phyloP scores from a whole-genome alignment of 371 early-diverging fungal species.

The Mortierella sp. region DNA sequence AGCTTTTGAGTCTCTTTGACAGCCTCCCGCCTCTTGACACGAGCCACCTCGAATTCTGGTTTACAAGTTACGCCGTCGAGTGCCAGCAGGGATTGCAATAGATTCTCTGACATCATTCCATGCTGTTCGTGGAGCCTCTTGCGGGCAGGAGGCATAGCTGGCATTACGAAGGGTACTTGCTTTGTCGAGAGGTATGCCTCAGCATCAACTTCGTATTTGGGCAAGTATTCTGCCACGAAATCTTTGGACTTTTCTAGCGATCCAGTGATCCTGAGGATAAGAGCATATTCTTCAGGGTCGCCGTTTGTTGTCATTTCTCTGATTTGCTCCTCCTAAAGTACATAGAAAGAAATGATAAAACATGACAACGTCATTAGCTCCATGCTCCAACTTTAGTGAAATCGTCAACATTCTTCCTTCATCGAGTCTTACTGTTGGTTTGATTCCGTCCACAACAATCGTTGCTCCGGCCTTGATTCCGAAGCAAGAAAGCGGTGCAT shows the following conservation, averaged over 20 bases:
- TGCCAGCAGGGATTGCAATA: slow-evolving; percentile 69
- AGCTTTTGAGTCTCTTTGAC: slow-evolving; percentile 66
- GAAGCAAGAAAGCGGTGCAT: slow-evolving; percentile 65
- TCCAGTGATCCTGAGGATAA: slow-evolving; percentile 51
- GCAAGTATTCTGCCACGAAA: slow-evolving; percentile 31
- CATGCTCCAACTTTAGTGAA: not conserved
- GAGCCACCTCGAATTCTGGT: slow-evolving; percentile 68
- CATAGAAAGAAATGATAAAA: not conserved
- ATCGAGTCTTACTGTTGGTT: slow-evolving; percentile 64
- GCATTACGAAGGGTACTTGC: slow-evolving; percentile 30
- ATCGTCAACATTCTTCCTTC: not conserved
- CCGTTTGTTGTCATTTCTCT: slow-evolving; percentile 64
- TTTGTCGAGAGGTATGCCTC: slow-evolving; percentile 26
- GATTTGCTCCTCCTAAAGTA: slow-evolving; percentile 52
- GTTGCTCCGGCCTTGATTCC: slow-evolving; percentile 67
- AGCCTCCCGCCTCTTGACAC: slow-evolving; percentile 70
- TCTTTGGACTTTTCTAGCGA: slow-evolving; percentile 43
- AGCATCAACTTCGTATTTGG: slow-evolving; percentile 47
- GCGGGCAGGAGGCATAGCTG: slow-evolving; percentile 45
- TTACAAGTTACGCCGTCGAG: slow-evolving; percentile 72
- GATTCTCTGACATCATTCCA: slow-evolving; percentile 66
- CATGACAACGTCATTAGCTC: not conserved
- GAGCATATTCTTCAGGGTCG: slow-evolving; percentile 58
- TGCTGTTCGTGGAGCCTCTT: slow-evolving; percentile 68
- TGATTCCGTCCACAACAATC: slow-evolving; percentile 65